These are phyloP conservation scores for Tylopilus vinaceipallidus DNA, from an alignment of 768 basidiomycete genomes.

Conservation along the genomic window DNA sequence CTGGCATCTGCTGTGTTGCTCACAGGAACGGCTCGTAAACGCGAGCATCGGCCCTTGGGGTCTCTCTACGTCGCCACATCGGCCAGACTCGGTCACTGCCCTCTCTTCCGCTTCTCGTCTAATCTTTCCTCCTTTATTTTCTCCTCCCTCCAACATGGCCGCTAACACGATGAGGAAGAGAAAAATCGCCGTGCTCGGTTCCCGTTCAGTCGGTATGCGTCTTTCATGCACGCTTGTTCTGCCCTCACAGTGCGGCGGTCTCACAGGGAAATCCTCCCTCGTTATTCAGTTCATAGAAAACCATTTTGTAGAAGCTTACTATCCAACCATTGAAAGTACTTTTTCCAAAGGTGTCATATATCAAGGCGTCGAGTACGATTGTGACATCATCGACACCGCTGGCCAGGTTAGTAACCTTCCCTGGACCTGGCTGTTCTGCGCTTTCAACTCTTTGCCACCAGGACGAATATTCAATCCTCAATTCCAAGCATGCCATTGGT, in stretches of 20 bases:
- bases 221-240: slow-evolving; percentile 1
- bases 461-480: slow-evolving; percentile 96
- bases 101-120: slow-evolving; percentile 12
- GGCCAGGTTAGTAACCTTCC: slow-evolving; percentile 68
- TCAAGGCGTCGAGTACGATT: slow-evolving; percentile 90
- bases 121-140: neutral
- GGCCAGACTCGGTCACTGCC: slow-evolving; percentile 13
- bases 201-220: slow-evolving; percentile 81
- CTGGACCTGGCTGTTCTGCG: neutral
- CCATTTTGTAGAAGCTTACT: slow-evolving; percentile 89
- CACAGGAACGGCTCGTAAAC: slow-evolving; percentile 33
- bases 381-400: slow-evolving; percentile 97
- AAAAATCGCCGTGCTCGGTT: slow-evolving; percentile 86
- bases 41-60: slow-evolving; percentile 7
- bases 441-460: slow-evolving; percentile 7
- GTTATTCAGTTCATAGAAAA: slow-evolving; percentile 92
- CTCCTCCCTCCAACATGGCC: slow-evolving; percentile 25
- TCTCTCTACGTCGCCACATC: slow-evolving; percentile 23
- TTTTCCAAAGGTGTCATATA: slow-evolving; percentile 82
- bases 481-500: slow-evolving; percentile 91
- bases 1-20: slow-evolving; percentile 15
- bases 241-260: slow-evolving; percentile 17
- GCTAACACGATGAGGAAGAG: slow-evolving; percentile 62
- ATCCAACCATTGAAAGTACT: slow-evolving; percentile 92
- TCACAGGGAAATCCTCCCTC: slow-evolving; percentile 95